Percentiles rank a stretch among this genome's conserved stretches.
Conservation (phyloP, 495 filamentous ascomycete species). For the Podospora fimiseda region DNA sequence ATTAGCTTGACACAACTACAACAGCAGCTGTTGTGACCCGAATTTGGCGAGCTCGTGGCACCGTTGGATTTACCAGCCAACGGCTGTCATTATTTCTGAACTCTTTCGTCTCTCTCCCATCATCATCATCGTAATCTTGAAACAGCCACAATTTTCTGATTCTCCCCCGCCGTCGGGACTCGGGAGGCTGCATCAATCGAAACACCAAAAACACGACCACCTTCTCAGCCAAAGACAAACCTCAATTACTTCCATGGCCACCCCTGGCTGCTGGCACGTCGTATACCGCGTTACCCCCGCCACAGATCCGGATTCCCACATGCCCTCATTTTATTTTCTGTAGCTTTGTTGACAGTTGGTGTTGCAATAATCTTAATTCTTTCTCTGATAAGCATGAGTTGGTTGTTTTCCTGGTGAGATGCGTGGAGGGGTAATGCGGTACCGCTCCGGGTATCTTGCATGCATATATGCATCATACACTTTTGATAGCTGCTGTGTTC, state of each 20-base stretch:
- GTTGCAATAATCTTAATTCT: not conserved
- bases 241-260: not conserved
- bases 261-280: not conserved
- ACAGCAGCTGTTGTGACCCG: slow-evolving; percentile 3
- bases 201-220: no score
- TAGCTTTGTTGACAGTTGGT: not conserved
- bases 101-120: no score
- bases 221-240: no score
- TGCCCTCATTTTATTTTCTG: not conserved
- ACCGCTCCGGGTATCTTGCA: not conserved
- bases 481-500: not conserved
- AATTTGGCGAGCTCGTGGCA: slow-evolving; percentile 7
- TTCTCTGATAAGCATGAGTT: not conserved
- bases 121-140: no score
- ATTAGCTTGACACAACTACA: no score
- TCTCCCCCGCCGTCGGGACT: no score
- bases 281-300: not conserved
- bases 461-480: not conserved
- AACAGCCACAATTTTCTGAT: no score
- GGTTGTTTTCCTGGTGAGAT: no score
- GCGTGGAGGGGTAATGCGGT: no score
- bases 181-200: no score
- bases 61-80: no score
- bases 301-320: not conserved
- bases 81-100: no score